These are phyloP conservation scores for Monosporozyma aerobia DNA, from an alignment of 805 yeast genomes.

Conservation along the genomic window DNA sequence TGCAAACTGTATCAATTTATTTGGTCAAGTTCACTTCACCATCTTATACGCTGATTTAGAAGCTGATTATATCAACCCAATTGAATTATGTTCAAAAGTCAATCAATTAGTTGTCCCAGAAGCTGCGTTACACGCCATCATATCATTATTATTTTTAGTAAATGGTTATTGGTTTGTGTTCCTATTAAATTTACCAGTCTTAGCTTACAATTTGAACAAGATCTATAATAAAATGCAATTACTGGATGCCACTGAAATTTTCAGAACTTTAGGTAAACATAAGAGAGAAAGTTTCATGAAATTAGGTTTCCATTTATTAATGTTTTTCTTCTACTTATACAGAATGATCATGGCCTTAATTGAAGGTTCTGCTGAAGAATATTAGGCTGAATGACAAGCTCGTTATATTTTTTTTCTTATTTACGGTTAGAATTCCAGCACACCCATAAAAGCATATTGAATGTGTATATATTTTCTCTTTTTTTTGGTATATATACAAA, in stretches of 20 bases:
- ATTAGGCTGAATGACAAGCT: not conserved
- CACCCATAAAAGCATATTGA: not conserved
- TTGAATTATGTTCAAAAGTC: slow-evolving; percentile 87
- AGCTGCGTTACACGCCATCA: slow-evolving; percentile 68
- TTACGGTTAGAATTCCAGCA: not conserved
- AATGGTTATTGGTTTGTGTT: slow-evolving; percentile 92
- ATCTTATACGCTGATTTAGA: slow-evolving; percentile 93
- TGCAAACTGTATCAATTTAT: slow-evolving; percentile 78
- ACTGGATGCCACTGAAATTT: slow-evolving; percentile 94
- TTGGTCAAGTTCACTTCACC: slow-evolving; percentile 89
- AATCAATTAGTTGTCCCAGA: slow-evolving; percentile 87
- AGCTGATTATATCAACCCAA: slow-evolving; percentile 94
- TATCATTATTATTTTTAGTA: slow-evolving; percentile 62
- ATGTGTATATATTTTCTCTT: not conserved
- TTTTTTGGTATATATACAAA: not conserved
- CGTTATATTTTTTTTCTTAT: not conserved
- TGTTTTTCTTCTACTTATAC: slow-evolving; percentile 94
- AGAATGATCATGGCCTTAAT: slow-evolving; percentile 92
- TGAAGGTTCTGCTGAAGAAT: slow-evolving; percentile 31
- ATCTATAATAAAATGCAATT: slow-evolving; percentile 71
- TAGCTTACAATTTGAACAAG: slow-evolving; percentile 77
- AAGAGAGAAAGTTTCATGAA: slow-evolving; percentile 87
- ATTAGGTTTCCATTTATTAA: slow-evolving; percentile 78
- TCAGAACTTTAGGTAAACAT: slow-evolving; percentile 85
- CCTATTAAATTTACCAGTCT: slow-evolving; percentile 70